Conservation (phyloP, 495 filamentous ascomycete genomes). For the Xylaria cubensis region DNA sequence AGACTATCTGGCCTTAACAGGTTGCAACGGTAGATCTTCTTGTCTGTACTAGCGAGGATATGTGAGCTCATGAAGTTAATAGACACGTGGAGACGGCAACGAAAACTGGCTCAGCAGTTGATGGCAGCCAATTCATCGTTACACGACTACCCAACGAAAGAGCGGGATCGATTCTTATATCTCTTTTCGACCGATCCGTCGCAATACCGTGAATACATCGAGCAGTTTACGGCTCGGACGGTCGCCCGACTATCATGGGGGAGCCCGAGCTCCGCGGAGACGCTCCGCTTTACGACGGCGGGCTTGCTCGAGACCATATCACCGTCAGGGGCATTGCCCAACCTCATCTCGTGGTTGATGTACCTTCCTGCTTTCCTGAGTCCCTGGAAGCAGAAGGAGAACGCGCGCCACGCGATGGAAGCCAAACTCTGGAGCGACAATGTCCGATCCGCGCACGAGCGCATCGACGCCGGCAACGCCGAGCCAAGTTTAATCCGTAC, state of each 20-base stretch:
- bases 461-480: constrained; percentile 32
- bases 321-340: constrained; percentile 62
- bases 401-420: constrained; percentile 48
- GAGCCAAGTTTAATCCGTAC: constrained; percentile 54
- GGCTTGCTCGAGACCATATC: constrained; percentile 64
- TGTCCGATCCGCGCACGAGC: constrained; percentile 50
- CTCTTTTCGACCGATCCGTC: constrained; percentile 46
- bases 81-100: constrained; percentile 65
- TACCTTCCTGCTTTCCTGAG: constrained; percentile 50
- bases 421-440: constrained; percentile 44
- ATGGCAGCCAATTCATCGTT: constrained; percentile 56
- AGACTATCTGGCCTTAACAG: constrained; percentile 62
- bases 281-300: constrained; percentile 62
- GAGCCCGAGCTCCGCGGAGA: constrained; percentile 50
- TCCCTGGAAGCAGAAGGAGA: constrained; percentile 62
- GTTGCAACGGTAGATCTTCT: constrained; percentile 52
- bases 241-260: constrained; percentile 68
- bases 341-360: constrained; percentile 52
- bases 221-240: constrained; percentile 65
- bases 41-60: background rate
- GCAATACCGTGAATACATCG: constrained; percentile 61
- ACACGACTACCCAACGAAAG: constrained; percentile 59
- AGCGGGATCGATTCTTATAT: constrained; percentile 62
- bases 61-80: background rate
- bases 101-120: constrained; percentile 63